Conservation (phyloP, 2,329 filamentous ascomycete genomes). For the Fusarium armeniacum region DNA sequence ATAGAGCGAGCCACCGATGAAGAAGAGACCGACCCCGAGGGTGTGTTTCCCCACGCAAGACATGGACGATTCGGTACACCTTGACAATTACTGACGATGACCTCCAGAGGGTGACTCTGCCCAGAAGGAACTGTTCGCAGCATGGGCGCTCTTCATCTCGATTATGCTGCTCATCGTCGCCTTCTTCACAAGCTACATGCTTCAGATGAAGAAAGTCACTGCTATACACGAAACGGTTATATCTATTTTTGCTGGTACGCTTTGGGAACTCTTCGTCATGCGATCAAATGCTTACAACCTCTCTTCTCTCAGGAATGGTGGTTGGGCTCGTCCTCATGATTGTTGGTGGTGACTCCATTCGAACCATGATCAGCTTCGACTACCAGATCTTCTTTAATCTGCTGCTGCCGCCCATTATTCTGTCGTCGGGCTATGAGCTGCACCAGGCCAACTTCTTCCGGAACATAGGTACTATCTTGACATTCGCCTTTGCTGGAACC, state of each 20-base stretch:
- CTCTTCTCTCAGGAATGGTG: conserved; percentile 80
- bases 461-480: conserved; percentile 96
- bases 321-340: conserved; percentile 90
- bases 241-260: conserved; percentile 91
- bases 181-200: conserved; percentile 95
- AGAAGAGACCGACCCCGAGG: conserved; percentile 55
- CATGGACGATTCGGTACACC: conserved; percentile 4
- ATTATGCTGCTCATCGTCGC: conserved; percentile 94
- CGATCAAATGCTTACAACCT: conserved; percentile 45
- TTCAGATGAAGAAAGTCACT: conserved; percentile 97
- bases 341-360: conserved; percentile 80
- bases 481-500: conserved; percentile 96
- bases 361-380: conserved; percentile 94
- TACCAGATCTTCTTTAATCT: conserved; percentile 99
- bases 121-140: conserved; percentile 93
- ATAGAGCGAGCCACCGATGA: conserved; percentile 51
- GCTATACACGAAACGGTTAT: conserved; percentile 98
- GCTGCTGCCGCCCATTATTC: conserved; percentile 96
- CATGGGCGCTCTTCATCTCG: conserved; percentile 97
- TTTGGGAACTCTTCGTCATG: not conserved
- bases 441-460: conserved; percentile 99
- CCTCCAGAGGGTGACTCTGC: conserved; percentile 79
- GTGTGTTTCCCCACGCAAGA: conserved; percentile 42
- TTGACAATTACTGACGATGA: conserved; percentile 39
- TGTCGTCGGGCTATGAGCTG: conserved; percentile 95